Conservation (phyloP, 306 rosid genomes). For the Rosa lucieae region DNA sequence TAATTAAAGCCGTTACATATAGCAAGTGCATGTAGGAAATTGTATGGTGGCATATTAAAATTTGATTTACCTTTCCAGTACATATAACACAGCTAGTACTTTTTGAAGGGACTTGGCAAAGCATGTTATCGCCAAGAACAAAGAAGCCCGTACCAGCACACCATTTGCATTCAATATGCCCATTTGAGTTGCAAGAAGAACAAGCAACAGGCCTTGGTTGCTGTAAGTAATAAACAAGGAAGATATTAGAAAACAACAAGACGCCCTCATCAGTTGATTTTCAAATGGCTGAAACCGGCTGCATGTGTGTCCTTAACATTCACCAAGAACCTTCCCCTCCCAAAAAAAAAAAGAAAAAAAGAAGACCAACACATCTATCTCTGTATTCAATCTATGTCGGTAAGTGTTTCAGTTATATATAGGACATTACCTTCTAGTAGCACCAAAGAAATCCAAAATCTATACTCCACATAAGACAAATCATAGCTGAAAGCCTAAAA, state of each 20-base stretch:
- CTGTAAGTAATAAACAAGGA: slow-evolving; percentile 39
- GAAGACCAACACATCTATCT: neutral
- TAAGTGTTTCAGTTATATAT: neutral
- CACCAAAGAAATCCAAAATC: neutral
- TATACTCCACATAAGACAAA: neutral
- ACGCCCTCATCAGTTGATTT: neutral
- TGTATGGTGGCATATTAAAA: neutral
- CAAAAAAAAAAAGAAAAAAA: neutral
- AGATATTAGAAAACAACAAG: slow-evolving; percentile 24
- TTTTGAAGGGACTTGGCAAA: slow-evolving; percentile 95
- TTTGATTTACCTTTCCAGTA: slow-evolving; percentile 62
- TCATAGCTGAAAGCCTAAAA: neutral
- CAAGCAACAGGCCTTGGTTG: slow-evolving; percentile 91
- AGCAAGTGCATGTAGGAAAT: neutral
- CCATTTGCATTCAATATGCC: slow-evolving; percentile 89
- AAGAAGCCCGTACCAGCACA: slow-evolving; percentile 92
- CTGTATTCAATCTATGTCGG: neutral
- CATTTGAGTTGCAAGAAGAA: slow-evolving; percentile 78
- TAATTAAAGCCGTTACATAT: no score
- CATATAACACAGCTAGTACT: slow-evolving; percentile 79
- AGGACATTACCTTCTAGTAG: neutral
- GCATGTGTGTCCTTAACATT: neutral
- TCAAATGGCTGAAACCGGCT: neutral
- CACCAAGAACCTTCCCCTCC: neutral
- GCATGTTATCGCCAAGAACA: slow-evolving; percentile 90